Percentiles rank a stretch among this genome's conserved stretches.
Evolutionary conservation across 192 early-diverging fungal genomes (phyloP).

Genomic region (Spinellus fusiger): DNA sequence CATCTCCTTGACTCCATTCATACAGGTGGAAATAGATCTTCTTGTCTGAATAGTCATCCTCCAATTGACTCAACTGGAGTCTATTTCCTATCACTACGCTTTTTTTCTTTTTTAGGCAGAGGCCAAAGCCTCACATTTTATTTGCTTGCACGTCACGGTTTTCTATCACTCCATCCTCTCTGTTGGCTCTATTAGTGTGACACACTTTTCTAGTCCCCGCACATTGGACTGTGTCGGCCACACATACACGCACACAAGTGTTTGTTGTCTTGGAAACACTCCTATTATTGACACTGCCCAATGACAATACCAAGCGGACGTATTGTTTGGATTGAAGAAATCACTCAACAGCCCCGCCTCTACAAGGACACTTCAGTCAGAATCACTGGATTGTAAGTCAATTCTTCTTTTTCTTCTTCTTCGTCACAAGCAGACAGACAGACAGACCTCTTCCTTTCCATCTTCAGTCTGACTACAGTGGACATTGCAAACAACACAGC

Average conservation of each 20-base stretch:
- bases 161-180: too few relatives aligned
- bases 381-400: slow-evolving; percentile 14
- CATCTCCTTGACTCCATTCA: too few relatives aligned
- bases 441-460: not conserved
- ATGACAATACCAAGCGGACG: slow-evolving; percentile 1
- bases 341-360: not conserved
- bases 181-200: too few relatives aligned
- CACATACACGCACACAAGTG: not conserved
- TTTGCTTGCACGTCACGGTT: too few relatives aligned
- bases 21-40: too few relatives aligned
- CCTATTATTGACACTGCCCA: not conserved
- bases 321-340: slow-evolving; percentile 3
- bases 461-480: not conserved
- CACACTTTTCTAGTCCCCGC: too few relatives aligned
- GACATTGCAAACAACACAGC: not conserved
- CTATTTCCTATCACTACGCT: too few relatives aligned
- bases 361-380: slow-evolving; percentile 1
- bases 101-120: too few relatives aligned
- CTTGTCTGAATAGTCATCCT: too few relatives aligned
- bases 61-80: too few relatives aligned
- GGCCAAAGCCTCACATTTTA: too few relatives aligned
- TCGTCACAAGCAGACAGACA: not conserved
- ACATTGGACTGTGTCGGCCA: too few relatives aligned
- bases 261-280: not conserved
- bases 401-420: not conserved